Conservation (phyloP, 495 filamentous ascomycete genomes). For the Aspergillus mulundensis region DNA sequence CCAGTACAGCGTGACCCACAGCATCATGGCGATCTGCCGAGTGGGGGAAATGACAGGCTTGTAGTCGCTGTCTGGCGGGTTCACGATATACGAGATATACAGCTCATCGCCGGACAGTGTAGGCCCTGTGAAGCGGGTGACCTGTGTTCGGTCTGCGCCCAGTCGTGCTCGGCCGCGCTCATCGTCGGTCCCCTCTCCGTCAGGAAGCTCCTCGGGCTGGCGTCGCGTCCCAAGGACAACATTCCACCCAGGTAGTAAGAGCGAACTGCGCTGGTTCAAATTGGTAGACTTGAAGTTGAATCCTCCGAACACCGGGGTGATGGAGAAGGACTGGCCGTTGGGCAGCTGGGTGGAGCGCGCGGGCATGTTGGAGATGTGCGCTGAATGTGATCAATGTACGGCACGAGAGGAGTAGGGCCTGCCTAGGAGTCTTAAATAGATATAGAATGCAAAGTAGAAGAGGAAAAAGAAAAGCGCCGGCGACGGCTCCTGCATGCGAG, state of each 20-base stretch:
- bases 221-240: constrained; percentile 70
- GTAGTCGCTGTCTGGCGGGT: constrained; percentile 72
- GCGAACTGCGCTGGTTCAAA: constrained; percentile 57
- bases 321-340: constrained; percentile 78
- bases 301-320: constrained; percentile 81
- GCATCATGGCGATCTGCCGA: constrained; percentile 88
- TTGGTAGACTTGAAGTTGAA: constrained; percentile 84
- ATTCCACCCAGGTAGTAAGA: constrained; percentile 84
- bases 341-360: constrained; percentile 56
- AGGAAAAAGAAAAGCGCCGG: constrained; percentile 18
- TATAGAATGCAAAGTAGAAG: constrained; percentile 11
- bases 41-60: constrained; percentile 75
- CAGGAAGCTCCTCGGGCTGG: constrained; percentile 6
- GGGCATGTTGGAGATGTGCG: constrained; percentile 21
- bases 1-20: constrained; percentile 93
- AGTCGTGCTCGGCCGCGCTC: constrained; percentile 12
- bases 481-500: not conserved
- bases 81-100: constrained; percentile 88
- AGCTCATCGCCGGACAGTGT: constrained; percentile 74
- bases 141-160: constrained; percentile 21
- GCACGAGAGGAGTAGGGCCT: constrained; percentile 3
- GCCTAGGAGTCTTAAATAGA: not conserved
- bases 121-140: constrained; percentile 60
- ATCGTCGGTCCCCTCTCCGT: constrained; percentile 21
- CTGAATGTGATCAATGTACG: not conserved